Evolutionary conservation across 495 filamentous ascomycete genomes (phyloP).

Genomic region (Xanthoparmelia taractica): DNA sequence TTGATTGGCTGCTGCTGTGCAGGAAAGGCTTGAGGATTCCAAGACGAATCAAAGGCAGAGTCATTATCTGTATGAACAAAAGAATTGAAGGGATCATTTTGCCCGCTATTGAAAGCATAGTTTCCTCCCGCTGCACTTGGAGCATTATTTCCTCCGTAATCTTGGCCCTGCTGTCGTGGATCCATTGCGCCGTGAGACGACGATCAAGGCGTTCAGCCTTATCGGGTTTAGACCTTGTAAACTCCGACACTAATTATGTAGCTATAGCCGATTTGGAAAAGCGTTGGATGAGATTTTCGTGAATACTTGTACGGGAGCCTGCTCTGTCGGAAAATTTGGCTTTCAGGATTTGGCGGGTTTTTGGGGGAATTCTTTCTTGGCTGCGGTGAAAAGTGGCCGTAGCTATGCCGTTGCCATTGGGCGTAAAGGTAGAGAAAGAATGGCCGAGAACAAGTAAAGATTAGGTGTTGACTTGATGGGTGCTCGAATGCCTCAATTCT

Average conservation of each 20-base stretch:
- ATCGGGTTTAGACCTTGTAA: constrained; percentile 6
- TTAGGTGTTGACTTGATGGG: constrained; percentile 14
- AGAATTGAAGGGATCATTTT: constrained; percentile 26
- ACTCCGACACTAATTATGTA: constrained; percentile 9
- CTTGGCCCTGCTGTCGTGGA: constrained; percentile 20
- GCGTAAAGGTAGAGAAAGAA: constrained; percentile 11
- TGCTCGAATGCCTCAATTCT: constrained; percentile 13
- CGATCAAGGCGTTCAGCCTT: constrained; percentile 16
- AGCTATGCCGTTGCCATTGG: constrained; percentile 19
- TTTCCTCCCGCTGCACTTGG: constrained; percentile 3
- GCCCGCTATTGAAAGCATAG: constrained; percentile 22
- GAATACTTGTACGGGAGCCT: constrained; percentile 15
- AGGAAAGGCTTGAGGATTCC: constrained; percentile 22
- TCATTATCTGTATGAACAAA: constrained; percentile 27
- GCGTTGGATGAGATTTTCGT: constrained; percentile 8
- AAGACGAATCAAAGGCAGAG: constrained; percentile 22
- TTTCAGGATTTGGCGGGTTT: constrained; percentile 11
- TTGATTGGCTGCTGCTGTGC: constrained; percentile 20
- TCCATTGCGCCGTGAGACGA: constrained; percentile 18
- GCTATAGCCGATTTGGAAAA: constrained; percentile 17
- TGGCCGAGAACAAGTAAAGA: constrained; percentile 10
- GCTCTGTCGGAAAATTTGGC: constrained; percentile 15
- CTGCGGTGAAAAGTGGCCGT: constrained; percentile 14
- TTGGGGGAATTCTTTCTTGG: not conserved
- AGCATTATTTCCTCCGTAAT: constrained; percentile 20